A percentile compares a stretch with the other conserved stretches of the same genome.
phyloP scores from a whole-genome alignment of 306 rosid genomes.

The Pyrus communis region DNA sequence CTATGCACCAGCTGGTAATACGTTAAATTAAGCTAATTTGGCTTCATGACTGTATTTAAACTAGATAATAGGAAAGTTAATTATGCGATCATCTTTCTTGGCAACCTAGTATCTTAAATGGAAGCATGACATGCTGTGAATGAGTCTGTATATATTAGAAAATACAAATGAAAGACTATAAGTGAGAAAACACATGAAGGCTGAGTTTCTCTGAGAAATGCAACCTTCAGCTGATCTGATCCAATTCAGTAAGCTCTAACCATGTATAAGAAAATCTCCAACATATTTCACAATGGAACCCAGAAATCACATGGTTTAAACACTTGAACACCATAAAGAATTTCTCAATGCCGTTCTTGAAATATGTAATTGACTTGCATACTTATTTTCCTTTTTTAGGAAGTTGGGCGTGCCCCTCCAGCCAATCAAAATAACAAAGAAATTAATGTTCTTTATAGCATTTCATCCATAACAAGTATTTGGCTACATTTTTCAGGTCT shows the following conservation, averaged over 20 bases:
- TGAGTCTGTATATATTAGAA: neutral
- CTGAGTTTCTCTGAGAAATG: neutral
- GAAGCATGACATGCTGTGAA: neutral
- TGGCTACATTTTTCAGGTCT: neutral
- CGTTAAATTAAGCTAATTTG: conserved; percentile 15
- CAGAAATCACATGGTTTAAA: neutral
- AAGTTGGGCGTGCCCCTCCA: neutral
- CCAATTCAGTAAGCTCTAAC: neutral
- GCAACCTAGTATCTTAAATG: conserved; percentile 3
- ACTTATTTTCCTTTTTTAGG: neutral
- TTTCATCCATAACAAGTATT: neutral
- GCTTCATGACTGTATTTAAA: conserved; percentile 10
- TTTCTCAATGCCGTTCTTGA: neutral
- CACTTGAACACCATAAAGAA: neutral
- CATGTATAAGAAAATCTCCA: neutral
- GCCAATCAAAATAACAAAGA: neutral
- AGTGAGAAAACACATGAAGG: neutral
- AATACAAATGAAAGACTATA: neutral
- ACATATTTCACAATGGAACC: neutral
- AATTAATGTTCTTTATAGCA: neutral
- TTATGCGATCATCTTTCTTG: conserved; percentile 1
- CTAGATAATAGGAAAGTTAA: neutral
- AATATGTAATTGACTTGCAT: neutral
- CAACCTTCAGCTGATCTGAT: neutral
- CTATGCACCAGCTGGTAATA: conserved; percentile 93